Percentiles rank a stretch among this genome's conserved stretches.
phyloP scores from a whole-genome alignment of 73 alveolate species.

The Paramecium sonneborni region DNA sequence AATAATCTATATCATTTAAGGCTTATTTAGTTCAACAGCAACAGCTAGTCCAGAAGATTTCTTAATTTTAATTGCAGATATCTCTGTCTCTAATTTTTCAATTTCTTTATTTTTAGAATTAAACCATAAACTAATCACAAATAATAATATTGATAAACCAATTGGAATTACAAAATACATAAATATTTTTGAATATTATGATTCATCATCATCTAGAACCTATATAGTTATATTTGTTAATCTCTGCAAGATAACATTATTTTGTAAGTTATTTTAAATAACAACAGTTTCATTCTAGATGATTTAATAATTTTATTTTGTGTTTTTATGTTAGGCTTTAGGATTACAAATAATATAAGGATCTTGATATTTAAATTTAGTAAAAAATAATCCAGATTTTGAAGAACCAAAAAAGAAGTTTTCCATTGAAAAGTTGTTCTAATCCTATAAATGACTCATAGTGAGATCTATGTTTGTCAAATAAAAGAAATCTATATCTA shows the following conservation, averaged over 20 bases:
- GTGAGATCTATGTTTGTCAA: not conserved
- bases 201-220: not conserved
- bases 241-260: not conserved
- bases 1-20: not conserved
- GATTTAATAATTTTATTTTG: not conserved
- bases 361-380: not conserved
- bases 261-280: not conserved
- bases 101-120: not conserved
- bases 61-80: not conserved
- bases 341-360: not conserved
- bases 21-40: not conserved
- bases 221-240: not conserved
- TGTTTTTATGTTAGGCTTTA: not conserved
- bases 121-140: not conserved
- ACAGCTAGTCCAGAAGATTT: not conserved
- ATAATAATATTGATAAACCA: not conserved
- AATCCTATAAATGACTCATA: not conserved
- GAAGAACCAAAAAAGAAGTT: constrained; percentile 28
- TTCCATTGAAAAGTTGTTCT: not conserved
- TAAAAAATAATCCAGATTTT: not conserved
- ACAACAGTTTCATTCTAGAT: not conserved
- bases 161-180: not conserved
- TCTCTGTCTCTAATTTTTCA: not conserved
- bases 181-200: not conserved
- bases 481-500: constrained; percentile 5